Conservation (phyloP, 306 rosid species). For the Hippophae tibetana region DNA sequence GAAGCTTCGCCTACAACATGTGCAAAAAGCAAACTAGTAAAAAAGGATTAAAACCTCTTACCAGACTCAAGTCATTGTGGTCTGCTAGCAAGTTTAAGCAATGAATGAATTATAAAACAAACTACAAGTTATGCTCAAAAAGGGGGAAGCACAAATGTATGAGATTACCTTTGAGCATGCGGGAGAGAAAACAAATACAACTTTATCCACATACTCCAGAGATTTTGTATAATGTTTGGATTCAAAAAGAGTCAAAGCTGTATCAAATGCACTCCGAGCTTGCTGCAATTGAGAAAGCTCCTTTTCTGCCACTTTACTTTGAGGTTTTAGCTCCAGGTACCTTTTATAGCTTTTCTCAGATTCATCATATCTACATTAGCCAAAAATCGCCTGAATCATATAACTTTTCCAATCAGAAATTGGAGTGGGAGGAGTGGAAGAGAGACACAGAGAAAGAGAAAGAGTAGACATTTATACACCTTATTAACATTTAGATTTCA, state of each 20-base stretch:
- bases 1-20: conserved; percentile 71
- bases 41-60: too few species aligned
- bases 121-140: neutral
- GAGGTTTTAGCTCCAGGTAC: conserved; percentile 77
- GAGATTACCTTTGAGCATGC: conserved; percentile 60
- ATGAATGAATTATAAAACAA: conserved; percentile 12
- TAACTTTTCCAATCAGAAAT: conserved; percentile 68
- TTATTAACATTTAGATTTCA: conserved; percentile 13
- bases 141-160: conserved; percentile 3
- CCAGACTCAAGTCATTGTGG: too few species aligned
- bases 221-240: conserved; percentile 56
- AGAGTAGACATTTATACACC: neutral
- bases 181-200: conserved; percentile 94
- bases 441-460: conserved; percentile 5
- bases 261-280: conserved; percentile 74
- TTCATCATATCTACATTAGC: conserved; percentile 97
- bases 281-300: conserved; percentile 88
- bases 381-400: conserved; percentile 99
- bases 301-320: conserved; percentile 57
- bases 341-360: conserved; percentile 75
- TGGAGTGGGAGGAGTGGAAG: conserved; percentile 22
- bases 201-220: conserved; percentile 77
- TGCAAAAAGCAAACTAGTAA: conserved; percentile 6
- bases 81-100: neutral
- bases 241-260: conserved; percentile 64